Percentiles rank a stretch among this genome's conserved stretches.
Evolutionary conservation across 495 filamentous ascomycete species (phyloP).

Genomic region (Penicillium manginii): DNA sequence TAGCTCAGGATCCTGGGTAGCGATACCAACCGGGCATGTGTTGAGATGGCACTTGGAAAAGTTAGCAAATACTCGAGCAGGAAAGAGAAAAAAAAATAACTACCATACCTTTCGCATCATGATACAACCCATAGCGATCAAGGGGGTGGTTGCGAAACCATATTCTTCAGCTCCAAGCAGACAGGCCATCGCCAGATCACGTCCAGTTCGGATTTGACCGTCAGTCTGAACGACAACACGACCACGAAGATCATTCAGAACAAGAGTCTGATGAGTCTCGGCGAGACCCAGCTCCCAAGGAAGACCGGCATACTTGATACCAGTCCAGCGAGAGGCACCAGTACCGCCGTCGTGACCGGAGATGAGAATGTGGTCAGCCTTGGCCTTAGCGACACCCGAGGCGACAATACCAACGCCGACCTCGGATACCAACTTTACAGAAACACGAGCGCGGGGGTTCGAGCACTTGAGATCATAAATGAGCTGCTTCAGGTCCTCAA

Average conservation of each 20-base stretch:
- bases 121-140: constrained; percentile 98
- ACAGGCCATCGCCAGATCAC: constrained; percentile 96
- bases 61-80: not conserved
- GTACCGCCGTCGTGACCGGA: constrained; percentile 98
- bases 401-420: constrained; percentile 98
- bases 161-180: constrained; percentile 96
- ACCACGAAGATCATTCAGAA: constrained; percentile 95
- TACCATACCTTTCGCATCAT: constrained; percentile 76
- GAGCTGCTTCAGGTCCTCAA: constrained; percentile 97
- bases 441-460: constrained; percentile 92
- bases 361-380: constrained; percentile 97
- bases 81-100: not conserved
- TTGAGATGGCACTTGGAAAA: constrained; percentile 59
- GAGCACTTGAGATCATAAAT: constrained; percentile 99
- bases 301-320: constrained; percentile 98
- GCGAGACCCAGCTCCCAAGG: constrained; percentile 98
- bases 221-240: constrained; percentile 98
- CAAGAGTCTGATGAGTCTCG: constrained; percentile 98
- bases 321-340: constrained; percentile 97
- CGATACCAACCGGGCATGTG: constrained; percentile 96
- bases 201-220: constrained; percentile 91
- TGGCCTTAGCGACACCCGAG: constrained; percentile 97
- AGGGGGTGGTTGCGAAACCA: constrained; percentile 95
- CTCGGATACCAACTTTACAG: constrained; percentile 98
- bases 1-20: constrained; percentile 93